Evolutionary conservation across 2,329 filamentous ascomycete species (phyloP), one percentile per base, ranked within the genome.

Genomic region (Colletotrichum brevisporum): DNA sequence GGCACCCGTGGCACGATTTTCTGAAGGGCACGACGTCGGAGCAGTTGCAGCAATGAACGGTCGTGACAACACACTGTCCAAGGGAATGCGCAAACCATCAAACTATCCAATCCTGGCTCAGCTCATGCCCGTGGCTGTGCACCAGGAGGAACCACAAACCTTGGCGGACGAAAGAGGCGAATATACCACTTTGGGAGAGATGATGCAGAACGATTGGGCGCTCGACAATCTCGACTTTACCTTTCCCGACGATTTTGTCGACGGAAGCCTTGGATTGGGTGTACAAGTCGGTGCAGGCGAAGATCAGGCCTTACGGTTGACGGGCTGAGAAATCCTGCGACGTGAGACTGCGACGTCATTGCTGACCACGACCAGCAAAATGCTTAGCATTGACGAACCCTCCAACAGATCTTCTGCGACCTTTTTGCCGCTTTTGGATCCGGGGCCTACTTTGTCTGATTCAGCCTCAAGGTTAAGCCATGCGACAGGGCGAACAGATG

Each of bases 91-190:
- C 13, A 43, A 43, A 43, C 16, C 41, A 15, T n/a, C 41, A 12
- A 43, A 15, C 16, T n/a, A 43, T 5, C 41, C 41, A n/a, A n/a
- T 27, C 5, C 9, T 57, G 5, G 54, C 16, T n/a, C 54, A 57
- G 16, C 4, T 36, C n/a, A 50, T 59, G 56, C 27, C 56, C 8
- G 26, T 48, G 6, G 18, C n/a, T 39, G 13, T 50, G n/a, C 43
- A 50, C 8, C 41, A 43, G 10, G 21, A 21, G 18, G 15, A 16
- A 5, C 10, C 51, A 13, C 31, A 26, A 16, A 1, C 9, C 5
- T 41, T 13, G 56, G 79, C 21, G 36, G 76, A 78, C 58, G 71
- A 56, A 12, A 74, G 21, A 75, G 12, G 16, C 16, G 8, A 18
- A 47, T 16, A 18, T 6, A 18, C 47, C 9, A 13, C 47, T 18